phyloP scores from a whole-genome alignment of 2,329 filamentous ascomycete species.

The Rutstroemia sydowiana region DNA sequence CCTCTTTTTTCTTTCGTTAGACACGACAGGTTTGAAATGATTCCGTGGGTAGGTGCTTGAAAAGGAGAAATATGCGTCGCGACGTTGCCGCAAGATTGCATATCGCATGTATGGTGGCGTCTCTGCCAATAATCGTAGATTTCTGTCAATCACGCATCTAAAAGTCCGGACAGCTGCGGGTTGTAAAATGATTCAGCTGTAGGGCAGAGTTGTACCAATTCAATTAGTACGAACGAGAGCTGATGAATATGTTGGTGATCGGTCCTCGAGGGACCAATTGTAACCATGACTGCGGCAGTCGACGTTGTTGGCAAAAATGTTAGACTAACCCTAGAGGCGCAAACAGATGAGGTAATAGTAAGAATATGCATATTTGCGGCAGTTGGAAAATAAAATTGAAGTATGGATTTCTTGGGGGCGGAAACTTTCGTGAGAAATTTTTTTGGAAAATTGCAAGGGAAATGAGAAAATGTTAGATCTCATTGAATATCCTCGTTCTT shows the following conservation, averaged over 20 bases:
- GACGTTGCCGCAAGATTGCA: slow-evolving; percentile 8
- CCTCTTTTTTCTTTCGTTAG: not conserved
- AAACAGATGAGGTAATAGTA: not conserved
- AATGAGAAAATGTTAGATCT: not conserved
- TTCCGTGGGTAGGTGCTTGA: not conserved
- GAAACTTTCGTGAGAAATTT: too few relatives aligned
- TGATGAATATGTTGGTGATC: slow-evolving; percentile 9
- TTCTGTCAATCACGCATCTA: slow-evolving; percentile 11
- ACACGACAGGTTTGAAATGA: not conserved
- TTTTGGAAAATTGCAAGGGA: too few relatives aligned
- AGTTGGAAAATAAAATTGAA: not conserved
- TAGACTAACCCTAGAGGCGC: slow-evolving; percentile 7
- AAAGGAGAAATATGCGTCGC: not conserved
- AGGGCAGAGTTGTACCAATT: slow-evolving; percentile 12
- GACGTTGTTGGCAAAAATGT: slow-evolving; percentile 14
- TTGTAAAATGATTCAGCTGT: slow-evolving; percentile 8
- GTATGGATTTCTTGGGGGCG: too few relatives aligned
- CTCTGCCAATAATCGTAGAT: slow-evolving; percentile 9
- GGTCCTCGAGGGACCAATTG: slow-evolving; percentile 11
- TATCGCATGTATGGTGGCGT: slow-evolving; percentile 9
- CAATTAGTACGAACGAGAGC: slow-evolving; percentile 7
- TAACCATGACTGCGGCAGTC: slow-evolving; percentile 16
- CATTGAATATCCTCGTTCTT: too few relatives aligned
- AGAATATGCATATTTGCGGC: slow-evolving; percentile 3
- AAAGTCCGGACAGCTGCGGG: slow-evolving; percentile 11